Evolutionary conservation across 148 eudicot species (phyloP), one percentile per base, ranked within the genome.

Genomic region (Rhododendron kiyosumense): DNA sequence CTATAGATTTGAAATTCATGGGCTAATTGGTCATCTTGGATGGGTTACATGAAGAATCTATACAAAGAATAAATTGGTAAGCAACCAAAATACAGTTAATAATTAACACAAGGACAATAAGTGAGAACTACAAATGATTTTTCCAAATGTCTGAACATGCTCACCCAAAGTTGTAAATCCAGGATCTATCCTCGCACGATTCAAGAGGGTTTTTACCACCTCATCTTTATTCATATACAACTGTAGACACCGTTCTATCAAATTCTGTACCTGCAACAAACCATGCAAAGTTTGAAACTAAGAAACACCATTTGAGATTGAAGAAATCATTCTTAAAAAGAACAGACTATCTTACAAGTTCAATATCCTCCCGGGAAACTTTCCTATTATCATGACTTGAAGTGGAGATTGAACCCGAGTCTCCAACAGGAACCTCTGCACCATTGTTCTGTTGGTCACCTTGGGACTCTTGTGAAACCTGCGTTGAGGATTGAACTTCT

Each of bases 351-450:
- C 96, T 92, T 90, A 96, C 99, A 86, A 97, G 99, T 93, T 95
- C 99, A 65, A 97, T 97, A 93, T 97, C 99, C 89, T 95, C 98
- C 63, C 98, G 94, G 57, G 98, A 95, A 85, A 97, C 97, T 92
- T 93, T 97, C 85, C 95, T 92, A 81, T 93, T 93, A 84, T 95
- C 99, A 88, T 91, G 94, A 90, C 98, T 92, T 63, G 99, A 91
- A 81, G 91, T 93, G 74, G 99, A 95, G 75, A 93, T 90, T 74
- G 99, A 97, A 65, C 95, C 98, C n/a, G 98, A 93, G 89, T 93
- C 98, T 46, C 92, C 90, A 65, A 93, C 88, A 88, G 94, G 92
- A 83, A 91, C 90, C 89, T 94, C 98, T 65, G 86, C 83, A 82
- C 88, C 89, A 87, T 92, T 92, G 84, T 94, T 93, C 57, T 90